Conservation (phyloP, 495 filamentous ascomycete species). For the Podospora conica region DNA sequence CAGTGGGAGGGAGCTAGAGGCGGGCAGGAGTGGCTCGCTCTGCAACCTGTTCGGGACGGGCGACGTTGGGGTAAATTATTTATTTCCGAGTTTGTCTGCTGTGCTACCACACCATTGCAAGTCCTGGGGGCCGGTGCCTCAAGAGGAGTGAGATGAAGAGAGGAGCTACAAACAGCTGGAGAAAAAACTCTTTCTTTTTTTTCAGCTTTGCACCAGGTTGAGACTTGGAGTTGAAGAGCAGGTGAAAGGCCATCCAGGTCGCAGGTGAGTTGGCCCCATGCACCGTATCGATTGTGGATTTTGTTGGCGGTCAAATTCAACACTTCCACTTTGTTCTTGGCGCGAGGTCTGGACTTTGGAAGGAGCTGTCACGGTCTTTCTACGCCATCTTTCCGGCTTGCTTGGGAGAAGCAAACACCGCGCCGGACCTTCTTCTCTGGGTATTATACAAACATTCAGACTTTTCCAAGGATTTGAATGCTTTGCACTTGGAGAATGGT, state of each 20-base stretch:
- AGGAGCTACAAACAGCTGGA: background rate
- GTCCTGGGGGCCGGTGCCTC: background rate
- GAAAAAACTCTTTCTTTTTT: background rate
- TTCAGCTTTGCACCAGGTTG: background rate
- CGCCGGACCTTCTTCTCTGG: background rate
- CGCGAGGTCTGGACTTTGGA: background rate
- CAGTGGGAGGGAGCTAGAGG: background rate
- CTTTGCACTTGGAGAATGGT: background rate
- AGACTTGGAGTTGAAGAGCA: background rate
- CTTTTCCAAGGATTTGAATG: background rate
- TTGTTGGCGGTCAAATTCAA: background rate
- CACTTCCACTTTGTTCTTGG: background rate
- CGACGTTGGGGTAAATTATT: constrained; percentile 1
- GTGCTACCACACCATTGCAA: constrained; percentile 1
- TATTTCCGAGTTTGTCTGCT: background rate
- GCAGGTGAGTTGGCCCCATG: background rate
- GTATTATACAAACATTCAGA: background rate
- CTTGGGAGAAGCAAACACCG: background rate
- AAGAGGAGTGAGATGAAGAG: background rate
- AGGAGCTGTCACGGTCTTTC: background rate
- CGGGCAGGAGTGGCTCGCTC: background rate
- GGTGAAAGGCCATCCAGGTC: background rate
- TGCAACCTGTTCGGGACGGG: background rate
- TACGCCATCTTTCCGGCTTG: background rate
- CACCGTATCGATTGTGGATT: background rate